Conservation (phyloP, 257 asterid species). For the Penstemon eatonii region DNA sequence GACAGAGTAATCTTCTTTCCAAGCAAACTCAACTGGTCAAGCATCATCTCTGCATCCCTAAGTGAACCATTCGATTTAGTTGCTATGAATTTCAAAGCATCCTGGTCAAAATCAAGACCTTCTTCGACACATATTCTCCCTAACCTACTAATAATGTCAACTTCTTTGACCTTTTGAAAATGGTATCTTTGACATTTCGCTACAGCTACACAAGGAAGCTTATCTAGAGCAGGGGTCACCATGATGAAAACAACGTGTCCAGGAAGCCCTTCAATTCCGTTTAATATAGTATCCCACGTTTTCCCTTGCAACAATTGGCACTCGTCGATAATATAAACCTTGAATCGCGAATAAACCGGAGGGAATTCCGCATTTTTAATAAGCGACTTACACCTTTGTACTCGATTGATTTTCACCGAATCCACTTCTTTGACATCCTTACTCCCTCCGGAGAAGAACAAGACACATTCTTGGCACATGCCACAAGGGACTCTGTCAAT, state of each 20-base stretch:
- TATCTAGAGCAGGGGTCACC: slow-evolving; percentile 71
- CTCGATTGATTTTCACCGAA: slow-evolving; percentile 52
- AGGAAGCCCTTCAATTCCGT: slow-evolving; percentile 53
- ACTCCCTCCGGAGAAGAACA: slow-evolving; percentile 69
- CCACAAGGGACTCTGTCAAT: slow-evolving; percentile 65
- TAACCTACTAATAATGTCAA: slow-evolving; percentile 46
- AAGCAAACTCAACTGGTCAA: slow-evolving; percentile 87
- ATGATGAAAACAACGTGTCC: slow-evolving; percentile 56
- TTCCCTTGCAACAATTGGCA: slow-evolving; percentile 77
- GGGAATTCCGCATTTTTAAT: slow-evolving; percentile 46
- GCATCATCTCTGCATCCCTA: slow-evolving; percentile 91
- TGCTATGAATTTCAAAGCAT: slow-evolving; percentile 71
- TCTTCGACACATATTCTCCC: slow-evolving; percentile 60
- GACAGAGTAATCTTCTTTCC: slow-evolving; percentile 73
- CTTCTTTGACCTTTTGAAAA: slow-evolving; percentile 63
- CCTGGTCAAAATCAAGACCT: slow-evolving; percentile 60
- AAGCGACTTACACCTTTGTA: slow-evolving; percentile 46
- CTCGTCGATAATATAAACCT: slow-evolving; percentile 78
- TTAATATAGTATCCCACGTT: slow-evolving; percentile 63
- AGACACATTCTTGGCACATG: slow-evolving; percentile 65
- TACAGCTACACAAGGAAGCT: slow-evolving; percentile 59
- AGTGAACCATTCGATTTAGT: slow-evolving; percentile 75
- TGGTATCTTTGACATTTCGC: slow-evolving; percentile 55
- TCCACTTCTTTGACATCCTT: slow-evolving; percentile 69
- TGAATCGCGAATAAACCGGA: slow-evolving; percentile 59